A percentile compares a stretch with the other conserved stretches of the same genome.
Conservation (phyloP, 2,329 filamentous ascomycete species). For the Apiospora saccharicola region DNA sequence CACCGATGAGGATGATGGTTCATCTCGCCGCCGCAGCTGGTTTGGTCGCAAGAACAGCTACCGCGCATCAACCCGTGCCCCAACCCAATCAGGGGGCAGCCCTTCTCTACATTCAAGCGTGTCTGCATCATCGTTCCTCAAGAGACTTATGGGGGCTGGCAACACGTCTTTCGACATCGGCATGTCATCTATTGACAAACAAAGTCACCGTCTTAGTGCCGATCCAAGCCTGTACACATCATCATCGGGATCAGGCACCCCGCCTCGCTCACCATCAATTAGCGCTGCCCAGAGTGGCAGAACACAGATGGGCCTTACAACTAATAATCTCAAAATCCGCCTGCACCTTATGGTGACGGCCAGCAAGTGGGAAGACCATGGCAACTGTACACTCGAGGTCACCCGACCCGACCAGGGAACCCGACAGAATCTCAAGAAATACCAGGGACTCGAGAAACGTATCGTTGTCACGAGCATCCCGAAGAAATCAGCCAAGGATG, state of each 20-base stretch:
- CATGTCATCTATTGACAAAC: constrained; percentile 74
- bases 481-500: constrained; percentile 59
- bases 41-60: constrained; percentile 72
- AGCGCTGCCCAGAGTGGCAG: constrained; percentile 59
- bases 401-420: constrained; percentile 73
- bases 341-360: constrained; percentile 80
- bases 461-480: constrained; percentile 80
- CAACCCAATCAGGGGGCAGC: constrained; percentile 73
- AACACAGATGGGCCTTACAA: constrained; percentile 63
- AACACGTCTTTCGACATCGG: constrained; percentile 82
- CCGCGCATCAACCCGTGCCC: constrained; percentile 67
- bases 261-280: constrained; percentile 65
- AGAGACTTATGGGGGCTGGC: constrained; percentile 74
- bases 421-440: constrained; percentile 64
- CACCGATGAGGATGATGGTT: constrained; percentile 51
- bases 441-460: constrained; percentile 80
- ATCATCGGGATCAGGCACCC: constrained; percentile 61
- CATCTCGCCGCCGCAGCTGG: constrained; percentile 60
- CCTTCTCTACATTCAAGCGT: constrained; percentile 65
- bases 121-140: constrained; percentile 79
- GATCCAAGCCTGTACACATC: constrained; percentile 69
- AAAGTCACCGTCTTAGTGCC: constrained; percentile 60
- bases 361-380: constrained; percentile 90
- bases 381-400: constrained; percentile 83
- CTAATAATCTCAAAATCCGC: constrained; percentile 84